Percentiles rank a stretch among this genome's conserved stretches.
phyloP scores from a whole-genome alignment of 345 rosid genomes.

The Boechera divaricarpa region DNA sequence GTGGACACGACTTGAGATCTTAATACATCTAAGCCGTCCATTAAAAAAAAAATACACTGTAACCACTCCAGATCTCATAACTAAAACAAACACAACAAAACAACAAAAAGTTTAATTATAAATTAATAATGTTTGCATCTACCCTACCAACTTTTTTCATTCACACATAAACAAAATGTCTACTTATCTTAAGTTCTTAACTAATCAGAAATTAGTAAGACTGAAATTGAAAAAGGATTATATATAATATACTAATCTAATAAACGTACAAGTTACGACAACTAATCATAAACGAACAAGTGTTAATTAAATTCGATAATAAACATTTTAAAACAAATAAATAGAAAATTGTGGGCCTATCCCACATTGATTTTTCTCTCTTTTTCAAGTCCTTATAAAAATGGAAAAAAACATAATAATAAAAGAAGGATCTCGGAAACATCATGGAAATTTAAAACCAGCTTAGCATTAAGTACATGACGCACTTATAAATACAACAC shows the following conservation, averaged over 20 bases:
- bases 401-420: neutral
- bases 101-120: slow-evolving; percentile 39
- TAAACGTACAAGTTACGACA: neutral
- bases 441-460: slow-evolving; percentile 34
- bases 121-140: slow-evolving; percentile 41
- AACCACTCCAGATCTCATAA: slow-evolving; percentile 39
- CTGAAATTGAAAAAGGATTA: neutral
- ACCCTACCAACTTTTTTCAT: slow-evolving; percentile 30
- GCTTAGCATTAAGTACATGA: slow-evolving; percentile 33
- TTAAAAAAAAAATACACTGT: neutral
- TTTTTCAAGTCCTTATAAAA: neutral
- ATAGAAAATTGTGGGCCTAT: slow-evolving; percentile 9
- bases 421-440: slow-evolving; percentile 42
- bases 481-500: slow-evolving; percentile 41
- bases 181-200: slow-evolving; percentile 15
- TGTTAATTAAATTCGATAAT: neutral
- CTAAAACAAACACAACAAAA: slow-evolving; percentile 34
- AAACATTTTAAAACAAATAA: slow-evolving; percentile 12
- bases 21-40: slow-evolving; percentile 41
- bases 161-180: slow-evolving; percentile 29
- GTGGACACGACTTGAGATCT: slow-evolving; percentile 17
- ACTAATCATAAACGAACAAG: slow-evolving; percentile 3
- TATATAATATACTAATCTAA: neutral
- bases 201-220: slow-evolving; percentile 2
- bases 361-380: slow-evolving; percentile 5